Evolutionary conservation across 192 early-diverging fungal species (phyloP), one percentile per base, ranked within the genome.

Genomic region (Linnemannia schmuckeri): DNA sequence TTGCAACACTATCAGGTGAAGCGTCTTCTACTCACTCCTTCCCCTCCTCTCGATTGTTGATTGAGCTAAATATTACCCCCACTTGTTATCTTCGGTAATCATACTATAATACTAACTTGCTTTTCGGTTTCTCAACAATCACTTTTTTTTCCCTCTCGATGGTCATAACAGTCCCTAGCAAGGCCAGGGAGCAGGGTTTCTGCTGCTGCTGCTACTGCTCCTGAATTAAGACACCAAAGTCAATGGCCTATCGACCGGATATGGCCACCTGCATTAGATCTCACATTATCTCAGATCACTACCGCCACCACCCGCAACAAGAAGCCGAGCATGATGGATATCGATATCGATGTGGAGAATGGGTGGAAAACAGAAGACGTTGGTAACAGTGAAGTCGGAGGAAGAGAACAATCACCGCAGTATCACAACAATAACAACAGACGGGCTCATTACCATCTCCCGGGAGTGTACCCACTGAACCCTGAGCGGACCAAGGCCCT

Each of bases 401-500:
- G 24, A 27, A 15, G 15, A 54, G 7, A 13, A 33, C 61, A 30
- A 4, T 33, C 1, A 33, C 15, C 61, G 12, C 27, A 30, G 0
- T 27, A 63, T 27, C 55, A 63, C 0, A 63, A 2, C 61, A 66
- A 66, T 24, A 66, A 15, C 30, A 66, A 66, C 4, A 66, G 61
- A 66, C 61, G 61, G 61, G 61, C 61, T 66, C 61, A 66, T 15
- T 66, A 66, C 13, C 61, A 66, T 33, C 61, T 33, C 61, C 61
- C 61, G 0, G 61, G 61, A 3, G 27, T 33, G 27, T 33, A 66
- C 61, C 61, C 27, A 12, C 61, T 66, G 61, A 33, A 66, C 61
- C 61, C 61, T 66, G 61, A 66, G 61, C 61, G 61, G 30, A 66
- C 61, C 61, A 66, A 66, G 61, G 61, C 33, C 15, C 61, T 66